Conservation (phyloP, 768 basidiomycete species). For the Calvatia gigantea region DNA sequence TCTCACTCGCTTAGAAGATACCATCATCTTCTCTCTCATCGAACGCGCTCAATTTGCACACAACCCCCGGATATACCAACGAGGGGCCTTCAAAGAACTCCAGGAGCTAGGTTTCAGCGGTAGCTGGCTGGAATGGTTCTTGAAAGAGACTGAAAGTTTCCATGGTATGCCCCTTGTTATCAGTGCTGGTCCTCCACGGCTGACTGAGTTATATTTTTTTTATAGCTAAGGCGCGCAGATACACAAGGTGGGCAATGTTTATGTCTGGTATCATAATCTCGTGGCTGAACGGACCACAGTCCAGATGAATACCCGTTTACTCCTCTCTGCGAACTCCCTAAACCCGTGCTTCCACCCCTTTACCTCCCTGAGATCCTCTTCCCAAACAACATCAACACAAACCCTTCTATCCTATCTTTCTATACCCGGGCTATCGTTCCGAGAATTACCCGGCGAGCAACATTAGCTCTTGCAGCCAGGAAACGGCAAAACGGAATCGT, state of each 20-base stretch:
- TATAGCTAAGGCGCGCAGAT: conserved; percentile 89
- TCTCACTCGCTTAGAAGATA: conserved; percentile 90
- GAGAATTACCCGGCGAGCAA: conserved; percentile 75
- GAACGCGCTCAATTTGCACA: conserved; percentile 97
- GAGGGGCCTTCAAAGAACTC: conserved; percentile 77
- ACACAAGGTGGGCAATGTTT: conserved; percentile 66
- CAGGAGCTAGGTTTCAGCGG: conserved; percentile 70
- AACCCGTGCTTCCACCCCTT: conserved; percentile 73
- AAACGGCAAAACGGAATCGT: conserved; percentile 67
- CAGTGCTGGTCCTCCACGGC: conserved; percentile 7
- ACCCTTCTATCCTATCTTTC: conserved; percentile 82
- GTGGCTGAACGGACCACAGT: conserved; percentile 36
- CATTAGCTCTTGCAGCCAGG: conserved; percentile 56
- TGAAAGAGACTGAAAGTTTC: conserved; percentile 92
- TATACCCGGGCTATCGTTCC: conserved; percentile 89
- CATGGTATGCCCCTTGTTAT: conserved; percentile 63
- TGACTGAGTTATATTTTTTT: conserved; percentile 2
- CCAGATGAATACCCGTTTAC: conserved; percentile 99
- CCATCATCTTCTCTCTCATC: conserved; percentile 97
- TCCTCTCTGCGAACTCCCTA: conserved; percentile 56
- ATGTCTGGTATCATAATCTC: not conserved
- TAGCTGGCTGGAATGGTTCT: conserved; percentile 97
- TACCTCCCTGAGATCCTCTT: conserved; percentile 74
- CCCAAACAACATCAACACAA: conserved; percentile 82
- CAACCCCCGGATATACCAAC: conserved; percentile 85